Evolutionary conservation across 1,284 basidiomycete species (phyloP).

Genomic region (Mycena sp.): DNA sequence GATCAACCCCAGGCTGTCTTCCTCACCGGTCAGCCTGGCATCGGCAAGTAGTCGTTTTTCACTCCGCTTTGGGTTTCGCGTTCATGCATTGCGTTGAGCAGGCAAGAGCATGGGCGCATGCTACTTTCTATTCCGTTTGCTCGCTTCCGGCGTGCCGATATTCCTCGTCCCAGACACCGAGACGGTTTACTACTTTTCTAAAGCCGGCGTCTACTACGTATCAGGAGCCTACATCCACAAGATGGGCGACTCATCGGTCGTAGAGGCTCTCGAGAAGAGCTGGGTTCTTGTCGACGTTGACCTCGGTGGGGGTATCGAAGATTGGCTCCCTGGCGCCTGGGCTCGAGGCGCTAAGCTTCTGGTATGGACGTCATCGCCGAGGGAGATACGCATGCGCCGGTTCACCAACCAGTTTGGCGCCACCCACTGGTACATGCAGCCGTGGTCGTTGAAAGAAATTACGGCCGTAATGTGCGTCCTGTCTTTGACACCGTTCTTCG

Average conservation of each 20-base stretch:
- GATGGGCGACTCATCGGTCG: background rate
- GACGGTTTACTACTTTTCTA: background rate
- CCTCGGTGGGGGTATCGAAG: background rate
- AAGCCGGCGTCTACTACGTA: background rate
- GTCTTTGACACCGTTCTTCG: no score
- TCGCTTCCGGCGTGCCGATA: background rate
- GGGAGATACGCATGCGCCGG: background rate
- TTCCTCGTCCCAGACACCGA: background rate
- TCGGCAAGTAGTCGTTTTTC: background rate
- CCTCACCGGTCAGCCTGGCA: background rate
- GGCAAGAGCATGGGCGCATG: background rate
- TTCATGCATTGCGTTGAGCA: background rate
- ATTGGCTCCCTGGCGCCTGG: background rate
- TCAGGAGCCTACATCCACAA: no score
- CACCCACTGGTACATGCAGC: background rate
- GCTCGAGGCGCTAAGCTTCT: background rate
- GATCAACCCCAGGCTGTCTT: background rate
- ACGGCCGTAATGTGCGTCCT: background rate
- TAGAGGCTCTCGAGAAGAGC: background rate
- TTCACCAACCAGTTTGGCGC: background rate
- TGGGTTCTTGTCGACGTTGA: background rate
- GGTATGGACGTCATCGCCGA: background rate
- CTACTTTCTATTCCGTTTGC: background rate
- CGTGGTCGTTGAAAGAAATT: constrained; percentile 1
- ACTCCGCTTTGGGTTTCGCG: background rate